Percentiles rank a stretch among this genome's conserved stretches.
phyloP scores from a whole-genome alignment of 192 early-diverging fungal genomes.

The Rhizophagus sp. region DNA sequence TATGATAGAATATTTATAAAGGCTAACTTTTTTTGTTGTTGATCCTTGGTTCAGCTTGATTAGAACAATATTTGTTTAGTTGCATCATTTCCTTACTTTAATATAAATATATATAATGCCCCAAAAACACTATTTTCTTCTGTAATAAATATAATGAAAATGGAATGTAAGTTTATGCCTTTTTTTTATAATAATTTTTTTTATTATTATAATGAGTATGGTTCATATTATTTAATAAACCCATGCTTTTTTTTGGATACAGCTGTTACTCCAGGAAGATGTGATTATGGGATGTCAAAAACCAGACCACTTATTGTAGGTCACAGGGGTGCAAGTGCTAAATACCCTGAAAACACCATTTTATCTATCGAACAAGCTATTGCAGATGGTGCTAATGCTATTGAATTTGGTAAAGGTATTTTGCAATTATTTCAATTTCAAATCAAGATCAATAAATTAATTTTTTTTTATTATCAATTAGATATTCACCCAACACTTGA shows the following conservation, averaged over 20 bases:
- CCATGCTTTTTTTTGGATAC: no score
- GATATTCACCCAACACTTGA: conserved; percentile 57
- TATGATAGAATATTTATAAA: no score
- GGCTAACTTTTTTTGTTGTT: no score
- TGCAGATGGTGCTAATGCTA: conserved; percentile 48
- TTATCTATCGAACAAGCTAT: conserved; percentile 53
- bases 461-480: conserved; percentile 20
- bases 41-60: no score
- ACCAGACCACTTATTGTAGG: conserved; percentile 6
- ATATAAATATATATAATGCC: no score
- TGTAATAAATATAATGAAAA: neutral
- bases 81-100: no score
- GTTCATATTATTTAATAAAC: no score
- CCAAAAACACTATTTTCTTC: neutral
- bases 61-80: no score
- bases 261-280: neutral
- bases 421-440: neutral
- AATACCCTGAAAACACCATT: conserved; percentile 58
- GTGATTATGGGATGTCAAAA: neutral
- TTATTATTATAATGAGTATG: neutral
- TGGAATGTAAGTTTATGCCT: neutral
- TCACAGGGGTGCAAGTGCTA: conserved; percentile 50
- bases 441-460: neutral
- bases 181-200: neutral
- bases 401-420: conserved; percentile 45